Percentiles rank a stretch among this genome's conserved stretches.
These are phyloP conservation scores for Jaminaea rosea DNA, from an alignment of 1,284 basidiomycete genomes.

Conservation along the genomic window DNA sequence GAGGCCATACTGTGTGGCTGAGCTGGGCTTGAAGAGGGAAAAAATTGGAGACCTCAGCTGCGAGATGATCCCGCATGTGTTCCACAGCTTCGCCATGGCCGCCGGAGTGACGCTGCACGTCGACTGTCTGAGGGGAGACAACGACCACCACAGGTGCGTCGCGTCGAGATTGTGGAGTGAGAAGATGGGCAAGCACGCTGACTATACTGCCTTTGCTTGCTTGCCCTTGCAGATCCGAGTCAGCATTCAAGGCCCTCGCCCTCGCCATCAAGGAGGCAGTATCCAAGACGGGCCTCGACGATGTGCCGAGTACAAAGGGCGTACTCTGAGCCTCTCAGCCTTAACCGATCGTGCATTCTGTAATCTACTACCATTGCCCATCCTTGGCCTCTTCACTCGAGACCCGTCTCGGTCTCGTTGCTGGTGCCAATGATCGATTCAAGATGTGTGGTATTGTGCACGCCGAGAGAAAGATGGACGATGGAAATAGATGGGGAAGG, in stretches of 20 bases:
- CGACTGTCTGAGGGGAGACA: conserved; percentile 84
- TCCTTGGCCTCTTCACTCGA: too few relatives aligned
- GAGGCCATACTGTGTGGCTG: conserved; percentile 85
- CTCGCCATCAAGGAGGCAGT: conserved; percentile 91
- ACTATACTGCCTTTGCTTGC: too few relatives aligned
- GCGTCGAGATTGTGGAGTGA: not conserved
- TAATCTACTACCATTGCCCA: too few relatives aligned
- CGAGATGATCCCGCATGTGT: conserved; percentile 94
- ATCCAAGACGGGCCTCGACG: conserved; percentile 74
- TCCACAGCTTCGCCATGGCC: conserved; percentile 84
- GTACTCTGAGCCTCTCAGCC: too few relatives aligned
- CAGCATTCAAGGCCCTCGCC: conserved; percentile 94
- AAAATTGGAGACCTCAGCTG: conserved; percentile 79
- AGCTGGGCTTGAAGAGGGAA: conserved; percentile 69
- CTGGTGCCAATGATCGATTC: too few relatives aligned
- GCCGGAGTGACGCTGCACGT: conserved; percentile 86
- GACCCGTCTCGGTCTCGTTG: too few relatives aligned
- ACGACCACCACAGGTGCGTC: conserved; percentile 89
- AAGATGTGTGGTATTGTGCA: too few relatives aligned
- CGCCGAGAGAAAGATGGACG: too few relatives aligned
- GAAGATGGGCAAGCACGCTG: not conserved
- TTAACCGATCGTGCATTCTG: too few relatives aligned
- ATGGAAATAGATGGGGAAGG: too few relatives aligned
- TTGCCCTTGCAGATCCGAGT: conserved; percentile 63
- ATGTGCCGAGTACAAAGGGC: conserved; percentile 95